phyloP scores from a whole-genome alignment of 805 yeast species.

The Barnettozyma sp. region DNA sequence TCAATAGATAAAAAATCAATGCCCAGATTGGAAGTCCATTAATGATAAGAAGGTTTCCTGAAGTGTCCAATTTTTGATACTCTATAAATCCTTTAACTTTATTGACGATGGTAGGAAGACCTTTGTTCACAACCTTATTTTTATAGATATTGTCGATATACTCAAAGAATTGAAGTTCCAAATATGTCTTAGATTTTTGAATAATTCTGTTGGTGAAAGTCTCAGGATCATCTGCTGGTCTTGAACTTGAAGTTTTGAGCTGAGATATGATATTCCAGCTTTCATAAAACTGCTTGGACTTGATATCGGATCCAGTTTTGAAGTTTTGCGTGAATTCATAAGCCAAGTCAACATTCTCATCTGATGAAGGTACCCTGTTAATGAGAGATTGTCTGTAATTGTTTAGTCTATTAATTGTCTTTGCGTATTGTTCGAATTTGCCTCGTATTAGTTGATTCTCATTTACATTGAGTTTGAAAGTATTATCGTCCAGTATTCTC shows the following conservation, averaged over 20 bases:
- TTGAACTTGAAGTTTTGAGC: conserved; percentile 25
- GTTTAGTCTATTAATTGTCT: conserved; percentile 62
- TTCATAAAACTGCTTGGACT: conserved; percentile 66
- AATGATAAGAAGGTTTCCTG: conserved; percentile 51
- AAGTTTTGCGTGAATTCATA: conserved; percentile 55
- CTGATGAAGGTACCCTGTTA: conserved; percentile 10
- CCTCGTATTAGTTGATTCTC: conserved; percentile 36
- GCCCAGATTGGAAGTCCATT: conserved; percentile 97
- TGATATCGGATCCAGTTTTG: conserved; percentile 50
- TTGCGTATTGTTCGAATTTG: conserved; percentile 70
- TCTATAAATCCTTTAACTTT: conserved; percentile 62
- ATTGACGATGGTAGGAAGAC: conserved; percentile 63
- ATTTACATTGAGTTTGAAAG: conserved; percentile 36
- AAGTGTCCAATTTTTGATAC: conserved; percentile 35
- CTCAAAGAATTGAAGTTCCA: conserved; percentile 73
- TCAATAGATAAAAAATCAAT: conserved; percentile 68
- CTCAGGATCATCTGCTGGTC: conserved; percentile 14
- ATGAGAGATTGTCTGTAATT: conserved; percentile 50
- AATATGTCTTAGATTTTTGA: conserved; percentile 46
- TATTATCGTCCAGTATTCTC: conserved; percentile 26
- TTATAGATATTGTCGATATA: conserved; percentile 61
- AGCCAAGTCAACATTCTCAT: conserved; percentile 45
- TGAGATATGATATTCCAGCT: conserved; percentile 60
- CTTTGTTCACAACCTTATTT: conserved; percentile 49
- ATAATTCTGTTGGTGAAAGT: conserved; percentile 36